A percentile compares a stretch with the other conserved stretches of the same genome.
Conservation (phyloP, 2,329 filamentous ascomycete genomes). For the Fusarium sp. region DNA sequence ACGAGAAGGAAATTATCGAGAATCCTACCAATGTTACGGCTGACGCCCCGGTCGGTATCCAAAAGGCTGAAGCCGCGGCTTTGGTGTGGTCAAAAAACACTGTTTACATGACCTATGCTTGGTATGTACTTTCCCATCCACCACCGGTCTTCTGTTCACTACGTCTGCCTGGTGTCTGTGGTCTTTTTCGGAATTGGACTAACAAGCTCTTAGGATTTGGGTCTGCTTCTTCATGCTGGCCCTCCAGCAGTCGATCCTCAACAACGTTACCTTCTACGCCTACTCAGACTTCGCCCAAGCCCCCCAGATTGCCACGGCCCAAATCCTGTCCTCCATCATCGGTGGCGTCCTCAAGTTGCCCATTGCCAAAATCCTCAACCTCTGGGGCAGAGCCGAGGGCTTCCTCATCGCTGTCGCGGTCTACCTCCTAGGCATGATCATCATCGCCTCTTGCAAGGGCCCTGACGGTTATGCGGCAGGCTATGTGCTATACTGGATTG, state of each 20-base stretch:
- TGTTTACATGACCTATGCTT: slow-evolving; percentile 19
- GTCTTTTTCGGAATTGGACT: no score
- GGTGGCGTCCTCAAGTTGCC: slow-evolving; percentile 42
- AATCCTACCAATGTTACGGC: slow-evolving; percentile 1
- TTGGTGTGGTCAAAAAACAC: slow-evolving; percentile 46
- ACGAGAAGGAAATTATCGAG: slow-evolving; percentile 5
- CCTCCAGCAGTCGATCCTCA: slow-evolving; percentile 52
- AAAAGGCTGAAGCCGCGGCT: slow-evolving; percentile 48
- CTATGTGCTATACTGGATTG: slow-evolving; percentile 69
- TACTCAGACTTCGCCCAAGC: slow-evolving; percentile 48
- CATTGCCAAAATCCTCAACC: slow-evolving; percentile 53
- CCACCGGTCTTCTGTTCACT: no score
- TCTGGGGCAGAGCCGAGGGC: slow-evolving; percentile 51
- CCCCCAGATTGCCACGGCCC: slow-evolving; percentile 53
- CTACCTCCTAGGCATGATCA: slow-evolving; percentile 57
- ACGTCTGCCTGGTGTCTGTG: no score
- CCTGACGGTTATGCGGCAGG: slow-evolving; percentile 56
- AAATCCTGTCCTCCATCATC: slow-evolving; percentile 54
- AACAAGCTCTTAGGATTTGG: slow-evolving; percentile 49
- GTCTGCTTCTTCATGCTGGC: slow-evolving; percentile 47
- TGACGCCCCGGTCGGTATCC: slow-evolving; percentile 39
- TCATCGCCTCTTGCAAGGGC: slow-evolving; percentile 67
- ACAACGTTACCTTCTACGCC: slow-evolving; percentile 43
- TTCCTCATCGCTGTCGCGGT: slow-evolving; percentile 47
- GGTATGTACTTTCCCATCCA: slow-evolving; percentile 3